Evolutionary conservation across 148 eudicot genomes (phyloP).

Genomic region (Cornus controversa): DNA sequence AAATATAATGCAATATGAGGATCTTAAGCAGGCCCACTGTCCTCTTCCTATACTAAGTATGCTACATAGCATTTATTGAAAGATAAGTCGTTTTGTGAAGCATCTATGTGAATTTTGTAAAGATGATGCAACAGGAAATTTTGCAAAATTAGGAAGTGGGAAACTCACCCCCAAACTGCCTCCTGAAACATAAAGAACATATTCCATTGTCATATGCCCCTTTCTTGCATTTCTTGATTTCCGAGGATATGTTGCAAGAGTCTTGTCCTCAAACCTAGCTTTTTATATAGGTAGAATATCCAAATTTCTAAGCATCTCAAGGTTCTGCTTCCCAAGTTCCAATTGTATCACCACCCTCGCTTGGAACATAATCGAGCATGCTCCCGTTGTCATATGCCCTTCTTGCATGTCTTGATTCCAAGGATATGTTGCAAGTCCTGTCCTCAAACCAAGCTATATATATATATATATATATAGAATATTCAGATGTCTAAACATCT

Average conservation of each 20-base stretch:
- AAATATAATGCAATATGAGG: neutral
- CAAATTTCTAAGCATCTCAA: neutral
- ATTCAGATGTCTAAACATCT: neutral
- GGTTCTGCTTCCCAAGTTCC: neutral
- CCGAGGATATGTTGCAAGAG: neutral
- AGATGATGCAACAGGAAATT: neutral
- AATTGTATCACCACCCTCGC: neutral
- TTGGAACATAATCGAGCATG: too few species aligned
- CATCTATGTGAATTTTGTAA: neutral
- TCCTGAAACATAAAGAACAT: neutral
- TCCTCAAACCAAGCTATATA: neutral
- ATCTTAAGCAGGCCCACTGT: neutral
- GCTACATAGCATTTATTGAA: neutral
- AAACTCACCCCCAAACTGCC: slow-evolving; percentile 14
- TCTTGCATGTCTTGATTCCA: neutral
- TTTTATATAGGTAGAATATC: neutral
- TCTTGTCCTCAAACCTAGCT: neutral
- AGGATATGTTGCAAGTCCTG: too few species aligned
- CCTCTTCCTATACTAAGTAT: neutral
- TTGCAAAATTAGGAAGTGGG: neutral
- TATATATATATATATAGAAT: neutral
- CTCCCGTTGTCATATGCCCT: too few species aligned
- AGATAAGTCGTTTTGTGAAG: neutral
- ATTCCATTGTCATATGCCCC: neutral
- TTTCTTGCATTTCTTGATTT: neutral